These are phyloP conservation scores for Amauroascus verrucosus DNA, from an alignment of 2,329 filamentous ascomycete species.

Conservation along the genomic window DNA sequence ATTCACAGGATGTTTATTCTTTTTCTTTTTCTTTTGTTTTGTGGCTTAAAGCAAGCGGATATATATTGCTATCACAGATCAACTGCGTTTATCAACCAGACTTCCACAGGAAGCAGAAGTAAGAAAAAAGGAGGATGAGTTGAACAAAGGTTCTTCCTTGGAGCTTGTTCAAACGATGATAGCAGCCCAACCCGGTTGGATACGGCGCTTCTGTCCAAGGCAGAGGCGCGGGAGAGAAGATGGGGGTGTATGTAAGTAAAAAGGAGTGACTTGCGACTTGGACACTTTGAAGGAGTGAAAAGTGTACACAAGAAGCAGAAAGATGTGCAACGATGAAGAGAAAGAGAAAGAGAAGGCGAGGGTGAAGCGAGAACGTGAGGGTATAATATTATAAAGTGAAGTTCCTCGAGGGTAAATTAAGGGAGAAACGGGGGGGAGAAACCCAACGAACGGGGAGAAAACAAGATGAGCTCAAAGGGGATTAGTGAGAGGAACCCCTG, in stretches of 20 bases:
- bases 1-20: background rate
- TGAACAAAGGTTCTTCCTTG: background rate
- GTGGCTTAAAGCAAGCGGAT: background rate
- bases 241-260: background rate
- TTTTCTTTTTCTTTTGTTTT: no score
- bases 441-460: no score
- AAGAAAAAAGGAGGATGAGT: slow-evolving; percentile 6
- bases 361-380: slow-evolving; percentile 8
- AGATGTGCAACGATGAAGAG: slow-evolving; percentile 7
- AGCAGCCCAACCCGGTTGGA: slow-evolving; percentile 6
- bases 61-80: slow-evolving; percentile 22
- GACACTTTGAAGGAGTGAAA: slow-evolving; percentile 20
- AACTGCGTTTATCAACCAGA: slow-evolving; percentile 21
- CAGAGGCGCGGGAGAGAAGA: slow-evolving; percentile 20
- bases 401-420: background rate
- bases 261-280: slow-evolving; percentile 16
- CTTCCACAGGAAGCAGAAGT: slow-evolving; percentile 33
- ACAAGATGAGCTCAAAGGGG: no score
- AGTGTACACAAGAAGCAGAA: slow-evolving; percentile 17
- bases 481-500: no score
- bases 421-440: slow-evolving; percentile 7
- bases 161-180: background rate
- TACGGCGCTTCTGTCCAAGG: slow-evolving; percentile 14
- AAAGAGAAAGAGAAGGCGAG: slow-evolving; percentile 18
- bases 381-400: background rate